These are phyloP conservation scores for Hortaea werneckii DNA, from an alignment of 2,329 filamentous ascomycete genomes.

Conservation along the genomic window DNA sequence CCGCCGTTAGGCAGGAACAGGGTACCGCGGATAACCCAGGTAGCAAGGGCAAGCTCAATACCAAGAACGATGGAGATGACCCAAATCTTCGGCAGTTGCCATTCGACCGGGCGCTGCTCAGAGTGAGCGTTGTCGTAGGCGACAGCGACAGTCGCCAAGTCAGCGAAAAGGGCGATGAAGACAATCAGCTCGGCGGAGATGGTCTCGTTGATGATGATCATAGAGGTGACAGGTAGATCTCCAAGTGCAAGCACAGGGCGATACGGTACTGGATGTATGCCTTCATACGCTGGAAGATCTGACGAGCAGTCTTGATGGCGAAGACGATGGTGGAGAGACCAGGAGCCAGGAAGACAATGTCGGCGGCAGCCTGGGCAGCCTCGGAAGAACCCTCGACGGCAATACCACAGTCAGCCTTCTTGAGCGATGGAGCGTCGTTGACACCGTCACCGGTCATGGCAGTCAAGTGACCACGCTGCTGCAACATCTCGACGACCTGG, in stretches of 20 bases:
- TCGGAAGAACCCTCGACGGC: constrained; percentile 63
- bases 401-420: constrained; percentile 66
- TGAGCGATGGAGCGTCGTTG: constrained; percentile 63
- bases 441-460: constrained; percentile 71
- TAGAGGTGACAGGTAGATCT: constrained; percentile 69
- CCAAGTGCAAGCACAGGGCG: constrained; percentile 61
- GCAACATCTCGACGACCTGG: constrained; percentile 65
- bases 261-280: constrained; percentile 70
- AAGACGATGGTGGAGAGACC: constrained; percentile 62
- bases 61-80: constrained; percentile 62
- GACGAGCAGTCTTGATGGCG: constrained; percentile 62
- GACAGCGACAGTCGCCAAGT: constrained; percentile 68
- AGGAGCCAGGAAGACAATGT: constrained; percentile 66
- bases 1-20: constrained; percentile 60
- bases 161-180: constrained; percentile 70
- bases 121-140: constrained; percentile 73
- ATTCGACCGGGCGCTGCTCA: constrained; percentile 64
- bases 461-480: constrained; percentile 62
- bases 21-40: constrained; percentile 63
- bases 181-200: constrained; percentile 63
- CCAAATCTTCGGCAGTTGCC: constrained; percentile 76
- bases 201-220: constrained; percentile 73
- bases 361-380: constrained; percentile 61
- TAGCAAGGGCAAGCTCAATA: constrained; percentile 55
- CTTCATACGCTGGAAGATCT: constrained; percentile 73